Conservation (phyloP, 73 alveolate species). For the Effrenium voratum region DNA sequence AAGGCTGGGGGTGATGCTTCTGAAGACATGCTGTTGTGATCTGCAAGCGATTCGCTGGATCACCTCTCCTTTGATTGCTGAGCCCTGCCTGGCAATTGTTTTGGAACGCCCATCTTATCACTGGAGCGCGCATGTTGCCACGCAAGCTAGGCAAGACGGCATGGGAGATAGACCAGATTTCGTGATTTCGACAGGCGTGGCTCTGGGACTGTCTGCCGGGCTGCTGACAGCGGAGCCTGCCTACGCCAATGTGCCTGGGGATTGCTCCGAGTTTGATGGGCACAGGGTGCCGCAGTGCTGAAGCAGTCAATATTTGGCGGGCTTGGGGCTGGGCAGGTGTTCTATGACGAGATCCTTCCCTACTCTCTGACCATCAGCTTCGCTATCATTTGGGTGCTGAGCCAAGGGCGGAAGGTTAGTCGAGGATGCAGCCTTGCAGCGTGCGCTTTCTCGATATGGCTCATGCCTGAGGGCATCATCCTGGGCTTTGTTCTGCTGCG, state of each 20-base stretch:
- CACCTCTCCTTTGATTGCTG: too few species aligned
- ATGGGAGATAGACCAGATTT: neutral
- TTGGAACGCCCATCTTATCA: too few species aligned
- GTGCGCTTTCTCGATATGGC: too few species aligned
- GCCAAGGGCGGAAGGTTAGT: neutral
- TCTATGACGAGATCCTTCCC: slow-evolving; percentile 8
- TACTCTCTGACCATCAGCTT: slow-evolving; percentile 64
- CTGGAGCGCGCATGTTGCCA: too few species aligned
- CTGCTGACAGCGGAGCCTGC: slow-evolving; percentile 82
- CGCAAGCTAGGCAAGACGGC: too few species aligned
- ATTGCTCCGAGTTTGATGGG: neutral
- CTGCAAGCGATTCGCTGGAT: too few species aligned
- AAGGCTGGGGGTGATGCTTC: too few species aligned
- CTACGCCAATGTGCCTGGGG: slow-evolving; percentile 16
- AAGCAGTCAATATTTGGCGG: neutral
- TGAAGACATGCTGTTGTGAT: too few species aligned
- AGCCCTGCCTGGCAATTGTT: too few species aligned
- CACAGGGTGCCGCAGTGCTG: too few species aligned
- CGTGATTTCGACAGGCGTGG: slow-evolving; percentile 13
- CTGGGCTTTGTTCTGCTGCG: slow-evolving; percentile 77
- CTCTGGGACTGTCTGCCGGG: slow-evolving; percentile 55
- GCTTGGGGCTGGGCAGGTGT: neutral
- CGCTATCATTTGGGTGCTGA: slow-evolving; percentile 47
- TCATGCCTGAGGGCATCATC: slow-evolving; percentile 71
- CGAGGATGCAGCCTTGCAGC: neutral